These are phyloP conservation scores for Pleurotus platypus DNA, from an alignment of 768 basidiomycete genomes.

Conservation along the genomic window DNA sequence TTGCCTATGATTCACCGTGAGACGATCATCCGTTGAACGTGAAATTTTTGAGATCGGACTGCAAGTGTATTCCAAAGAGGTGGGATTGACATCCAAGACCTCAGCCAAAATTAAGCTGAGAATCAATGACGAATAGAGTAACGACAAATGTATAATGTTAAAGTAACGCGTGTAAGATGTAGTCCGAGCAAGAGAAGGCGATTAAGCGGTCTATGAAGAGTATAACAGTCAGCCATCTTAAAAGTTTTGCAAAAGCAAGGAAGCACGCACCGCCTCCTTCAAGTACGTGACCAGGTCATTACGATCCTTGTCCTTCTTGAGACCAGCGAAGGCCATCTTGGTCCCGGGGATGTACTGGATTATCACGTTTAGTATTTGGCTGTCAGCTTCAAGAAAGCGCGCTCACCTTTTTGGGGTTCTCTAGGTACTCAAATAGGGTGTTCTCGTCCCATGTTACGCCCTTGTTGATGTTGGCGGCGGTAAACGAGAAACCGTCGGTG, in stretches of 20 bases:
- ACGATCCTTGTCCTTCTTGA: constrained; percentile 99
- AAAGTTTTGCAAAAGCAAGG: not conserved
- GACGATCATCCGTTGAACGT: too few species aligned
- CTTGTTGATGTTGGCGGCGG: constrained; percentile 94
- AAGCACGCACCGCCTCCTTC: constrained; percentile 61
- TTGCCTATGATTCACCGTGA: too few species aligned
- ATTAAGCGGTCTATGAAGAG: constrained; percentile 1
- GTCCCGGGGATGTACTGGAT: constrained; percentile 89
- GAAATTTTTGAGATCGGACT: too few species aligned
- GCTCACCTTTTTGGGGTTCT: constrained; percentile 96
- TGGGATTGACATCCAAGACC: not conserved
- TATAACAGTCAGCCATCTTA: not conserved
- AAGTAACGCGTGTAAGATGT: not conserved
- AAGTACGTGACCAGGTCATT: constrained; percentile 88
- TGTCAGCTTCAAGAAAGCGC: not conserved
- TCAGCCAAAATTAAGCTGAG: not conserved
- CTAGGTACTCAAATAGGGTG: constrained; percentile 93
- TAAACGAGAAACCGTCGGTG: constrained; percentile 85
- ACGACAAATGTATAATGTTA: constrained; percentile 8
- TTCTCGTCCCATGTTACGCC: constrained; percentile 81
- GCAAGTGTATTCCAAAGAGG: not conserved
- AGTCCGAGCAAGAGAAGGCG: constrained; percentile 1
- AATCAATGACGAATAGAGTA: not conserved
- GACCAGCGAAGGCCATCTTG: constrained; percentile 97
- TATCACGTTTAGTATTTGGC: not conserved